Conservation (phyloP, 148 eudicot species). For the Rhododendron williamsianum region DNA sequence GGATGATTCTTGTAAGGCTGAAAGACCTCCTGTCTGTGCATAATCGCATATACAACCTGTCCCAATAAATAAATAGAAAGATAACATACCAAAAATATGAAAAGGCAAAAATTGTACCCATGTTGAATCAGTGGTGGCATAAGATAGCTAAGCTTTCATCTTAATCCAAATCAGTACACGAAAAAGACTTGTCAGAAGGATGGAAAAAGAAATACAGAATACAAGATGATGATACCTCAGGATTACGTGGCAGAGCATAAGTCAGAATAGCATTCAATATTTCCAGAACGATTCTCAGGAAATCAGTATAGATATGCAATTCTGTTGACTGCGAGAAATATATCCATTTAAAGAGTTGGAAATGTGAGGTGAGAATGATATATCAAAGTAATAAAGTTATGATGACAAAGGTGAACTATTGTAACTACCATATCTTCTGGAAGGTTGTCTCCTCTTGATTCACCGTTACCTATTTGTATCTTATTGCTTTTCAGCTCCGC, state of each 20-base stretch:
- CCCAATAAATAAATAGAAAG: conserved; percentile 3
- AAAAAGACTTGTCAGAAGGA: not conserved
- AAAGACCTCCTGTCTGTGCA: conserved; percentile 97
- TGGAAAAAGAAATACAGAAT: not conserved
- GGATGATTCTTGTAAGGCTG: conserved; percentile 88
- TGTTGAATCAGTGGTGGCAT: not conserved
- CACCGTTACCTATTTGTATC: conserved; percentile 39
- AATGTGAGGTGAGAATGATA: not conserved
- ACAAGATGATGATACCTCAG: conserved; percentile 57
- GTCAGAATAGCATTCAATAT: conserved; percentile 83
- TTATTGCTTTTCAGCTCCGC: conserved; percentile 64
- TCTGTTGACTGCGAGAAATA: conserved; percentile 63
- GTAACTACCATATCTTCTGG: conserved; percentile 44
- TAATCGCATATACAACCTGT: conserved; percentile 93
- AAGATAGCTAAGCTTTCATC: not conserved
- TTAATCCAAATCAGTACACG: conserved; percentile 1
- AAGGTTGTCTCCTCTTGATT: conserved; percentile 42
- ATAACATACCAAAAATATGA: not conserved
- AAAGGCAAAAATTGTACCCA: not conserved
- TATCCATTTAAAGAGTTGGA: not conserved
- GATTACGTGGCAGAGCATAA: conserved; percentile 87
- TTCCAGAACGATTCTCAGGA: conserved; percentile 83
- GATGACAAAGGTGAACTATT: not conserved
- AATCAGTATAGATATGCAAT: conserved; percentile 87
- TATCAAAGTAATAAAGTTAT: not conserved